Base-by-base conservation (phyloP, 2,329 filamentous ascomycete species). In the Penicillium polonicum region DNA sequence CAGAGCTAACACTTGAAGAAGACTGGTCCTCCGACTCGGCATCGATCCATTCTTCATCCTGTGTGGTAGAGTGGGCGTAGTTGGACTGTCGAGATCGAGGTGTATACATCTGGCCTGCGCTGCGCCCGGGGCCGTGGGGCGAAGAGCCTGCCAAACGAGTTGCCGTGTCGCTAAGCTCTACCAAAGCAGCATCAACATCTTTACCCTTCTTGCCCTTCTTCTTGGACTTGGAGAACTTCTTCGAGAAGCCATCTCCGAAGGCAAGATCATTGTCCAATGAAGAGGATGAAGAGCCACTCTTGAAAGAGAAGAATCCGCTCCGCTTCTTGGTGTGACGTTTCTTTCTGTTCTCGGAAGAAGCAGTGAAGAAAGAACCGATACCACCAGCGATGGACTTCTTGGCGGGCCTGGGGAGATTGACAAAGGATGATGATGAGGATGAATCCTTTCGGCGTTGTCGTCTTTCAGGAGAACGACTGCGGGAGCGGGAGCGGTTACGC, bases 181-280 rank as follows among this genome's bases (percentile, higher is more conserved):
- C 60, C 54, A 84, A 73, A 46, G 77, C 78, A 17, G 78, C 76
- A 61, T 81, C 74, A 8, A 80, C 74, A 48, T 77, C 71, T 35
- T 65, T 58, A 7, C 65, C 57, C 38, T 70, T 65, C 44, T 71
- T 65, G 43, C 63, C 55, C 55, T 67, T 71, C 56, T 65, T 69
- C 48, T 64, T 67, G 17, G 75, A 73, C 60, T 79, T 80, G 46
- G 65, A 68, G 15, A 67, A 60, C 41, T 72, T 73, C 36, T 70
- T 72, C 2, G 75, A 58, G 36, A 72, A 87, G 17, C 85, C 86
- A 54, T 76, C 80, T 10, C 87, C 87, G 68, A 89, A 90, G 10
- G 87, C 87, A 59, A 90, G 75, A 68, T 90, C 88, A 21, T 83
- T 84, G 71, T 88, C 85, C 54, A 88, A 79, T 0, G 86, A 88